Percentiles rank a stretch among this genome's conserved stretches.
phyloP scores from a whole-genome alignment of 2,329 filamentous ascomycete genomes.

The Coccinonectria pachysandricola region DNA sequence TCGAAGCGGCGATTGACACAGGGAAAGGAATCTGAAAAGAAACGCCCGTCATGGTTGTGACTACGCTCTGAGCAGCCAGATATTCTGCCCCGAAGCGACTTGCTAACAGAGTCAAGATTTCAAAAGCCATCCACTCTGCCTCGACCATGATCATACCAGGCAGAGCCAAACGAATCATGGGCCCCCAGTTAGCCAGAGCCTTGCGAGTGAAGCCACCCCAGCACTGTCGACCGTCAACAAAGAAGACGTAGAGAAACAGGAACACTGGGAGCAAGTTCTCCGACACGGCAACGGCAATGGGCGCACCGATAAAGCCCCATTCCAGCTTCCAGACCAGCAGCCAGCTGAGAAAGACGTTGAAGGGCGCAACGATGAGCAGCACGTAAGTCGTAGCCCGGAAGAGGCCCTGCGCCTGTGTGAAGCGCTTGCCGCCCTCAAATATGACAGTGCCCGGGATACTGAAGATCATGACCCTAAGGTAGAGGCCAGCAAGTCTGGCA shows the following conservation, averaged over 20 bases:
- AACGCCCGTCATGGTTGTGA: slow-evolving; percentile 67
- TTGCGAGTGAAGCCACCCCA: slow-evolving; percentile 71
- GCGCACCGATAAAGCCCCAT: slow-evolving; percentile 69
- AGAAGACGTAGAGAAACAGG: slow-evolving; percentile 69
- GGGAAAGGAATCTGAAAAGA: slow-evolving; percentile 92
- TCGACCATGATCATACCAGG: slow-evolving; percentile 91
- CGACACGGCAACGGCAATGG: slow-evolving; percentile 68
- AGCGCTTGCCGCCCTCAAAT: slow-evolving; percentile 72
- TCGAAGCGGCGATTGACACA: slow-evolving; percentile 77
- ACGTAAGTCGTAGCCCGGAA: slow-evolving; percentile 73
- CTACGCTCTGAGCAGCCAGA: slow-evolving; percentile 79
- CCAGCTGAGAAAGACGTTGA: slow-evolving; percentile 72
- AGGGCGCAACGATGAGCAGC: slow-evolving; percentile 61
- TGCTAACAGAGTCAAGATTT: slow-evolving; percentile 75
- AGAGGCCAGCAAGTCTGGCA: slow-evolving; percentile 58
- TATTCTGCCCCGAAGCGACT: slow-evolving; percentile 70
- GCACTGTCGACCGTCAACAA: slow-evolving; percentile 64
- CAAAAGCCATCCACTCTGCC: slow-evolving; percentile 88
- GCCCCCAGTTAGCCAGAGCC: slow-evolving; percentile 64
- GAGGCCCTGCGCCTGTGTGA: slow-evolving; percentile 72
- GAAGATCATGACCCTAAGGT: slow-evolving; percentile 60
- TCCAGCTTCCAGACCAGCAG: slow-evolving; percentile 62
- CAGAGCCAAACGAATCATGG: slow-evolving; percentile 76
- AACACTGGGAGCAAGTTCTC: slow-evolving; percentile 67
- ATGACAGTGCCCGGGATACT: slow-evolving; percentile 67